A percentile compares a stretch with the other conserved stretches of the same genome.
These are phyloP conservation scores for Balansia obtecta DNA, from an alignment of 2,329 filamentous ascomycete genomes.

Conservation along the genomic window DNA sequence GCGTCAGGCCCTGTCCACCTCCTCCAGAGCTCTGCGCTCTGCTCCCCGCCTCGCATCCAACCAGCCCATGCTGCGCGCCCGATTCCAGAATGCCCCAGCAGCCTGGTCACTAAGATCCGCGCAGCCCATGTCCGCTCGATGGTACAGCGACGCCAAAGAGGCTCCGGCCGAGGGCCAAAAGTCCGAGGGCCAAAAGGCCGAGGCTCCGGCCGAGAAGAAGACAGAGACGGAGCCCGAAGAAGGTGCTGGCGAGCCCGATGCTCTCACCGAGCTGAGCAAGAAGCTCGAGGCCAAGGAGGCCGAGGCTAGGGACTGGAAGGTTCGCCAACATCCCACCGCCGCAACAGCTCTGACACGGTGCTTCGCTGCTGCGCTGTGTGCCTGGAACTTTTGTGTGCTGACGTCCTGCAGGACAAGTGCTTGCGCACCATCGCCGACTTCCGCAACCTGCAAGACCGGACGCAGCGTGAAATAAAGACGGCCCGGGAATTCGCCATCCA, in stretches of 20 bases:
- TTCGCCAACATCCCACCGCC: conserved; percentile 24
- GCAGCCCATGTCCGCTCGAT: conserved; percentile 26
- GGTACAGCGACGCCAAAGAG: conserved; percentile 37
- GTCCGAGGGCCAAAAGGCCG: conserved; percentile 12
- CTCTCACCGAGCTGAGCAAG: conserved; percentile 35
- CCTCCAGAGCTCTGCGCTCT: conserved; percentile 32
- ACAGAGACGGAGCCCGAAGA: conserved; percentile 15
- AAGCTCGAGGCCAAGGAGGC: conserved; percentile 39
- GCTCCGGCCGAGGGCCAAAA: conserved; percentile 15
- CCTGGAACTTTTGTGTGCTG: neutral
- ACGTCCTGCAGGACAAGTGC: conserved; percentile 65
- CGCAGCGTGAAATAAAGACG: conserved; percentile 74
- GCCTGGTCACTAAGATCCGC: conserved; percentile 23
- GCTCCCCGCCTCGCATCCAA: conserved; percentile 23
- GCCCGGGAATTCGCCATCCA: conserved; percentile 92
- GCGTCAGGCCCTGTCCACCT: conserved; percentile 30
- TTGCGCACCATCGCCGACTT: conserved; percentile 91
- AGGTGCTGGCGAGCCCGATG: conserved; percentile 19
- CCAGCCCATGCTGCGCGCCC: conserved; percentile 23
- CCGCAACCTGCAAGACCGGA: conserved; percentile 94
- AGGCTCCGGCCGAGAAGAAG: conserved; percentile 6
- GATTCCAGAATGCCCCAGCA: conserved; percentile 25
- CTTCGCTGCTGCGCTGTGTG: neutral
- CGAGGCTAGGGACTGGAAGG: conserved; percentile 68
- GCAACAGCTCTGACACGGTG: neutral